Conservation (phyloP, 2,329 filamentous ascomycete species). For the Xylariaceae sp. region DNA sequence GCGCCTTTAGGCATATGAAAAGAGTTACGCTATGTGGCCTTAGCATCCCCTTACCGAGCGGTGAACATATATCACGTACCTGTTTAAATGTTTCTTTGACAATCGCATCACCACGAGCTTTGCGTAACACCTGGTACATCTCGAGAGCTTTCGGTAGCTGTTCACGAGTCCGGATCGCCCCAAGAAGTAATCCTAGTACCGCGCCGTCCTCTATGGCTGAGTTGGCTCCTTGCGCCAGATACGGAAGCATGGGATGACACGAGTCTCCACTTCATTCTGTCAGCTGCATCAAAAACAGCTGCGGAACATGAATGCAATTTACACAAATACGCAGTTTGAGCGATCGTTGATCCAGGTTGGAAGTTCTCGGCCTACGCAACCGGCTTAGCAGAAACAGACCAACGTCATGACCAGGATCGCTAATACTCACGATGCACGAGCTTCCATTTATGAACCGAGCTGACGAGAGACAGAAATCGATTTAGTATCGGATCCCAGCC, state of each 20-base stretch:
- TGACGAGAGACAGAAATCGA: constrained; percentile 54
- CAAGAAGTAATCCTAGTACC: constrained; percentile 64
- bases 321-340: constrained; percentile 55
- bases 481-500: constrained; percentile 67
- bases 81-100: constrained; percentile 66
- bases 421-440: constrained; percentile 57
- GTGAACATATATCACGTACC: constrained; percentile 21
- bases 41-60: neutral
- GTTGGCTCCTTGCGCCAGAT: constrained; percentile 70
- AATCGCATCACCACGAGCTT: constrained; percentile 58
- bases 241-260: constrained; percentile 69
- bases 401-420: neutral
- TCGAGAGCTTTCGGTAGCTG: constrained; percentile 52
- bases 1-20: constrained; percentile 62
- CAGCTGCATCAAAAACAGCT: constrained; percentile 36
- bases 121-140: constrained; percentile 55
- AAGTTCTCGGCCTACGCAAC: constrained; percentile 46
- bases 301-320: constrained; percentile 40
- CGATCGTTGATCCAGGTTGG: constrained; percentile 58
- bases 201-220: constrained; percentile 72
- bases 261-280: constrained; percentile 55
- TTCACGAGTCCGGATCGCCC: constrained; percentile 52
- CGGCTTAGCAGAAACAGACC: neutral
- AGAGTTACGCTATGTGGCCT: constrained; percentile 48
- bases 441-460: constrained; percentile 71